A percentile compares a stretch with the other conserved stretches of the same genome.
Conservation (phyloP, 208 protist species). For the Crithidia brevicula region DNA sequence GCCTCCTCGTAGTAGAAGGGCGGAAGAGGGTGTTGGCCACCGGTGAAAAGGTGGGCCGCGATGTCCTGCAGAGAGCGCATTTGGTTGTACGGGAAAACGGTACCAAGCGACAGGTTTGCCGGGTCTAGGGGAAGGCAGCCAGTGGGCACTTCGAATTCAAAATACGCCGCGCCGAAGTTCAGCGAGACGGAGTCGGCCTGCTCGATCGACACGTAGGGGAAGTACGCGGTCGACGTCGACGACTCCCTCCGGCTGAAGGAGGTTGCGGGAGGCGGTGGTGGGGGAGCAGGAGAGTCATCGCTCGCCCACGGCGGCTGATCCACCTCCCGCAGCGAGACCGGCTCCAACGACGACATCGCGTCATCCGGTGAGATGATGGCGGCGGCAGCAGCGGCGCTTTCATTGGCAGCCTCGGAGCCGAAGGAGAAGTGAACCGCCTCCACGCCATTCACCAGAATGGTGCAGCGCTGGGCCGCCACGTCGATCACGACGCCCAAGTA, state of each 20-base stretch:
- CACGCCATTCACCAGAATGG: slow-evolving; percentile 79
- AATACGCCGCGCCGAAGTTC: slow-evolving; percentile 89
- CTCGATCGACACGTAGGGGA: slow-evolving; percentile 76
- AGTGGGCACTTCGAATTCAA: slow-evolving; percentile 80
- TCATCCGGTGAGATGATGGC: slow-evolving; percentile 15
- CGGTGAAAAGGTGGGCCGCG: slow-evolving; percentile 68
- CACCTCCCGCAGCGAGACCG: slow-evolving; percentile 9
- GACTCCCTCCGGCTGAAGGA: background rate
- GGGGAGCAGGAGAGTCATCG: background rate
- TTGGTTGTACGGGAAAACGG: slow-evolving; percentile 88
- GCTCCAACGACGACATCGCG: slow-evolving; percentile 2
- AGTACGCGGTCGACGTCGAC: slow-evolving; percentile 44
- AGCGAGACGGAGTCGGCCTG: slow-evolving; percentile 67
- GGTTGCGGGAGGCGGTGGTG: background rate
- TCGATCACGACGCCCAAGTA: slow-evolving; percentile 86
- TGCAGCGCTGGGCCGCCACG: slow-evolving; percentile 55
- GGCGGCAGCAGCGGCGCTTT: slow-evolving; percentile 22
- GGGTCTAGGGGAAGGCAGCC: slow-evolving; percentile 86
- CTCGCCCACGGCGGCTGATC: background rate
- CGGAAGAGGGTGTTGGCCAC: slow-evolving; percentile 61
- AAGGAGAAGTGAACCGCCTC: slow-evolving; percentile 51
- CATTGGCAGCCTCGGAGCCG: slow-evolving; percentile 36
- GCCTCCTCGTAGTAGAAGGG: slow-evolving; percentile 89
- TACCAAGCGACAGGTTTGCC: slow-evolving; percentile 69
- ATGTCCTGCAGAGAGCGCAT: slow-evolving; percentile 89